Conservation (phyloP, 257 asterid genomes). For the Handroanthus guayacan region DNA sequence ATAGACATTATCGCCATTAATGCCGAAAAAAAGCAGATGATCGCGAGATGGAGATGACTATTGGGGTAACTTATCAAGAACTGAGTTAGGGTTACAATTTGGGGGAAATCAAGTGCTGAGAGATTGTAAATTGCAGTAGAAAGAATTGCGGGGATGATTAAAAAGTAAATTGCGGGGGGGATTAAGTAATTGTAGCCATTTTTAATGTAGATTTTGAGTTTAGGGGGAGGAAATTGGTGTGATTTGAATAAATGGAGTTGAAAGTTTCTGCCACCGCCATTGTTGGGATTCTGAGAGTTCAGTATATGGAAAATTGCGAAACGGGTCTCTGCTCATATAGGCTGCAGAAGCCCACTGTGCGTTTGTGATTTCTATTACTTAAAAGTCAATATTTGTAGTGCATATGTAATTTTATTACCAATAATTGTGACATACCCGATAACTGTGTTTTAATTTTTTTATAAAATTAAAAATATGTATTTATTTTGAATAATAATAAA, state of each 20-base stretch:
- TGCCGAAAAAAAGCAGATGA: not conserved
- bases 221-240: not conserved
- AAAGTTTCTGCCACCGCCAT: not conserved
- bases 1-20: not conserved
- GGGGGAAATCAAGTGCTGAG: not conserved
- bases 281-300: not conserved
- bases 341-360: too few species aligned
- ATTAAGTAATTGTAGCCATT: slow-evolving; percentile 22
- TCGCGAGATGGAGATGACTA: not conserved
- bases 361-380: too few species aligned
- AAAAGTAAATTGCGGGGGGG: slow-evolving; percentile 21
- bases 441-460: too few species aligned
- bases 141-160: slow-evolving; percentile 34
- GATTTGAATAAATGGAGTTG: not conserved
- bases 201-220: slow-evolving; percentile 8
- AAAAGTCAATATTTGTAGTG: too few species aligned
- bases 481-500: too few species aligned
- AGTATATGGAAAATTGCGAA: too few species aligned
- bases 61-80: not conserved
- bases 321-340: too few species aligned
- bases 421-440: too few species aligned
- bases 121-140: not conserved
- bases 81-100: not conserved
- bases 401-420: too few species aligned
- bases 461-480: too few species aligned